phyloP scores from a whole-genome alignment of 1,284 basidiomycete species.

The Puccinia coronata region DNA sequence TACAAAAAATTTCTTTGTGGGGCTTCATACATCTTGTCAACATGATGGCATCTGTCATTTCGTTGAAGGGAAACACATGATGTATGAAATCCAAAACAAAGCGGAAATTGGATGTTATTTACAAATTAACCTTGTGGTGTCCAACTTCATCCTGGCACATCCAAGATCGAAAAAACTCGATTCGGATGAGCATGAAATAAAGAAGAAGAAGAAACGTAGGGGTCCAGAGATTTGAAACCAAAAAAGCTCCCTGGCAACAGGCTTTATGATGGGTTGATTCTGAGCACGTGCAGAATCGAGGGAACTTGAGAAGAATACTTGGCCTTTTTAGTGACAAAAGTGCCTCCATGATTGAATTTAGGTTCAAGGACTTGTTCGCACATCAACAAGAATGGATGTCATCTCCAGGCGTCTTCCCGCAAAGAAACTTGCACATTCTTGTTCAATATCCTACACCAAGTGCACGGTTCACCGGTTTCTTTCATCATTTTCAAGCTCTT shows the following conservation, averaged over 20 bases:
- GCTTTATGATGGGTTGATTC: neutral
- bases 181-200: neutral
- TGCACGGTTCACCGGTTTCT: conserved; percentile 56
- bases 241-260: conserved; percentile 6
- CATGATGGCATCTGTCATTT: no score
- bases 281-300: neutral
- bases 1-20: no score
- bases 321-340: neutral
- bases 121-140: no score
- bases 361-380: conserved; percentile 67
- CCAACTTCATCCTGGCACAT: no score
- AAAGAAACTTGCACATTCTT: conserved; percentile 76
- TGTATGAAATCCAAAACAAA: no score
- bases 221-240: conserved; percentile 18
- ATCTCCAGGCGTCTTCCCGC: conserved; percentile 71
- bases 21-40: no score
- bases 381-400: conserved; percentile 82
- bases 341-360: neutral
- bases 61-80: no score
- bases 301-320: no score
- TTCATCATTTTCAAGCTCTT: neutral
- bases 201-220: neutral
- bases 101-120: no score
- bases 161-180: no score
- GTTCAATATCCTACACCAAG: conserved; percentile 83